Evolutionary conservation across 192 early-diverging fungal genomes (phyloP).

Genomic region (Glomus cerebriforme): DNA sequence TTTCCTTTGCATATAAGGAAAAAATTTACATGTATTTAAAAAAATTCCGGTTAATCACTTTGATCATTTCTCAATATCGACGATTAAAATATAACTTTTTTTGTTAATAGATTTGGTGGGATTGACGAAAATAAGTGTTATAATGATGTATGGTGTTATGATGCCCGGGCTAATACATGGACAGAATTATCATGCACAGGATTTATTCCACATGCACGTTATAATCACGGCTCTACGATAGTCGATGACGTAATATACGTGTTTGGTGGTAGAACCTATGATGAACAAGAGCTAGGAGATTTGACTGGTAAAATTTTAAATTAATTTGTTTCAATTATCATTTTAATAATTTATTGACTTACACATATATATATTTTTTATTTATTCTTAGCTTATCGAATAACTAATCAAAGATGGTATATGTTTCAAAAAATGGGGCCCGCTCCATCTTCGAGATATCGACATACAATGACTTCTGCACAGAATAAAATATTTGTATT

Average conservation of each 20-base stretch:
- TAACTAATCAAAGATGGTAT: slow-evolving; percentile 52
- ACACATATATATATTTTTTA: background rate
- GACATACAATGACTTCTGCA: slow-evolving; percentile 46
- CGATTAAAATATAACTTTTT: background rate
- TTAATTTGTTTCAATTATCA: too few species aligned
- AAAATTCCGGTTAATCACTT: too few species aligned
- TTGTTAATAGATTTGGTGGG: slow-evolving; percentile 47
- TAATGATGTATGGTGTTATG: slow-evolving; percentile 62
- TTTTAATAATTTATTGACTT: too few species aligned
- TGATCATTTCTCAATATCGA: too few species aligned
- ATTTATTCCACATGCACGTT: slow-evolving; percentile 48
- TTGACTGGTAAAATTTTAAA: slow-evolving; percentile 35
- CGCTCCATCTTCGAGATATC: slow-evolving; percentile 45
- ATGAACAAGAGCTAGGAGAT: slow-evolving; percentile 48
- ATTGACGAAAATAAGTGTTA: slow-evolving; percentile 47
- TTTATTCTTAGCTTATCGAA: background rate
- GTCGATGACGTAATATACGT: slow-evolving; percentile 57
- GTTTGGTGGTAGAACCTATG: slow-evolving; percentile 52
- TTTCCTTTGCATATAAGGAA: slow-evolving; percentile 18
- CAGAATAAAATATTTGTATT: slow-evolving; percentile 53
- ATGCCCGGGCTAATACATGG: slow-evolving; percentile 47
- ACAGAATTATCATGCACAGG: slow-evolving; percentile 43
- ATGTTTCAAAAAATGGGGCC: slow-evolving; percentile 51
- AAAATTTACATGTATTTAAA: slow-evolving; percentile 35
- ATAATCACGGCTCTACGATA: slow-evolving; percentile 37